These are phyloP conservation scores for Trichosporon coremiiforme DNA, from an alignment of 1,284 basidiomycete genomes.

Conservation along the genomic window DNA sequence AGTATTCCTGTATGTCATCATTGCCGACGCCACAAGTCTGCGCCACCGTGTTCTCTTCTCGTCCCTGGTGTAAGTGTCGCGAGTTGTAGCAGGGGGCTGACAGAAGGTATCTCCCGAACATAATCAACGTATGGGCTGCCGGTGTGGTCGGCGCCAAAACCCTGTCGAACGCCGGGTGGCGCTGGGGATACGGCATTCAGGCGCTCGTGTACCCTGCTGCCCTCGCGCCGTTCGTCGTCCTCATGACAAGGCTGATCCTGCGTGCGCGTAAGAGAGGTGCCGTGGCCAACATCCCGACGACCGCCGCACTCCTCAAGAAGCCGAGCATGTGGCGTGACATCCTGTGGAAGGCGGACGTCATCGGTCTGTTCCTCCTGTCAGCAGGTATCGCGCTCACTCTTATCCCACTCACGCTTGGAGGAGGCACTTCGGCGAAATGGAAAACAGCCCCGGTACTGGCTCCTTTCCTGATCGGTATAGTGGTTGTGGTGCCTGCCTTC, in stretches of 20 bases:
- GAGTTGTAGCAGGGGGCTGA: constrained; percentile 55
- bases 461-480: constrained; percentile 50
- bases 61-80: constrained; percentile 60
- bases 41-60: constrained; percentile 68
- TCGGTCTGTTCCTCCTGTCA: constrained; percentile 51
- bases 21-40: constrained; percentile 71
- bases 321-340: constrained; percentile 34
- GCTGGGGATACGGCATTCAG: constrained; percentile 64
- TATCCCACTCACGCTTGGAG: constrained; percentile 55
- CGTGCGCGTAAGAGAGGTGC: constrained; percentile 45
- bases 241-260: constrained; percentile 50
- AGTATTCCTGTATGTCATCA: constrained; percentile 30
- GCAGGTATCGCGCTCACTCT: constrained; percentile 39
- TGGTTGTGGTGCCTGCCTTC: constrained; percentile 50
- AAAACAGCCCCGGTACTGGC: constrained; percentile 49
- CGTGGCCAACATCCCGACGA: constrained; percentile 41
- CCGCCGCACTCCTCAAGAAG: constrained; percentile 30
- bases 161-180: constrained; percentile 34
- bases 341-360: constrained; percentile 55
- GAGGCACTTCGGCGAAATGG: constrained; percentile 42
- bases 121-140: constrained; percentile 50
- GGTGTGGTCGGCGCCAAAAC: constrained; percentile 55
- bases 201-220: constrained; percentile 21
- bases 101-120: constrained; percentile 62
- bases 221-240: constrained; percentile 39